Evolutionary conservation across 1,139 yeast genomes (phyloP).

Genomic region (Debaryomyces sp.): DNA sequence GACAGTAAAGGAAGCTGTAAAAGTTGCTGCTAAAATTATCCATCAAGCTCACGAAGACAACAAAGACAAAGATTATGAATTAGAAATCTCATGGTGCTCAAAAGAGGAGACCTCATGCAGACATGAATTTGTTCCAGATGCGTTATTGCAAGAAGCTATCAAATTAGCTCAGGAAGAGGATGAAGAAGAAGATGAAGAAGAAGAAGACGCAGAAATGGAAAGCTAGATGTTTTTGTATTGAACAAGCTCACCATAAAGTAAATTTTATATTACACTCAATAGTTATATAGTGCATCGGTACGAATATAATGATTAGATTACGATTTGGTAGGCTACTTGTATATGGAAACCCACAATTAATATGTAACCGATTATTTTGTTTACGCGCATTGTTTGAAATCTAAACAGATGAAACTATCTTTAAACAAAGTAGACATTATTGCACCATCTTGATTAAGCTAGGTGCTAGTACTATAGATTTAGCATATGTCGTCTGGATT

Average conservation of each 20-base stretch:
- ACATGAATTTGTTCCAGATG: conserved; percentile 80
- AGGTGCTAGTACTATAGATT: not conserved
- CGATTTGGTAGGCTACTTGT: not conserved
- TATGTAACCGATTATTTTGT: not conserved
- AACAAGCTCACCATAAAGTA: not conserved
- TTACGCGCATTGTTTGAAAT: conserved; percentile 7
- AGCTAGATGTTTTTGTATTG: conserved; percentile 2
- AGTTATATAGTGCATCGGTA: conserved; percentile 3
- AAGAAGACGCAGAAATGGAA: conserved; percentile 25
- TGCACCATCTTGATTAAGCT: not conserved
- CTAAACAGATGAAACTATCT: conserved; percentile 3
- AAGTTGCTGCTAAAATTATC: conserved; percentile 91
- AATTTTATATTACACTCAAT: not conserved
- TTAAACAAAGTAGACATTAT: not conserved
- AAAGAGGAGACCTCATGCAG: conserved; percentile 74
- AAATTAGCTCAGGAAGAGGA: conserved; percentile 80
- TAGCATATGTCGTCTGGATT: conserved; percentile 2
- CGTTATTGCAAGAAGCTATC: conserved; percentile 77
- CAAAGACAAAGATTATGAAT: conserved; percentile 95
- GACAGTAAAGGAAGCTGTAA: conserved; percentile 79
- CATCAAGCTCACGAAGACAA: conserved; percentile 96
- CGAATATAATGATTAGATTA: conserved; percentile 5
- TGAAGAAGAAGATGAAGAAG: conserved; percentile 71
- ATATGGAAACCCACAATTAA: not conserved
- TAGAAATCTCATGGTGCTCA: conserved; percentile 88